phyloP scores from a whole-genome alignment of 352 stramenopile species.

The Globisporangium orthogonon region DNA sequence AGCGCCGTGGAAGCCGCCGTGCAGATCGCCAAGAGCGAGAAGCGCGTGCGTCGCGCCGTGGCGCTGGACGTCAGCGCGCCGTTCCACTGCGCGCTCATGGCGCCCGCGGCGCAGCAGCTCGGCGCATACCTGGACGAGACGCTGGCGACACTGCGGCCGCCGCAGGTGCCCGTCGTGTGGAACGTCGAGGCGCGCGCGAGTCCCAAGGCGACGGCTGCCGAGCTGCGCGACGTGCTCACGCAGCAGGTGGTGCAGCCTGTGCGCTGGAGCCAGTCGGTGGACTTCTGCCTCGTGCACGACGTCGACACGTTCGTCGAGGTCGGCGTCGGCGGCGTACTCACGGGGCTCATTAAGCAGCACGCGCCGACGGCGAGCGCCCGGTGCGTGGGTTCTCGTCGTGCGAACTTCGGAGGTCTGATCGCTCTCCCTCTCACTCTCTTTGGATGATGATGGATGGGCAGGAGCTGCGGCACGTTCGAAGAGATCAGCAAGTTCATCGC shows the following conservation, averaged over 20 bases:
- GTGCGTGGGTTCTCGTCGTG: conserved; percentile 13
- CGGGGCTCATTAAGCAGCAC: conserved; percentile 75
- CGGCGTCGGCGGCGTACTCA: conserved; percentile 61
- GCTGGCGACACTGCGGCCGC: conserved; percentile 16
- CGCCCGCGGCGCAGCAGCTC: conserved; percentile 46
- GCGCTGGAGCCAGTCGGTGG: conserved; percentile 76
- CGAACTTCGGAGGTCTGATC: neutral
- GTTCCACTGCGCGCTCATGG: conserved; percentile 83
- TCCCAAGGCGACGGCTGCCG: conserved; percentile 24
- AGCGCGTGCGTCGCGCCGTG: conserved; percentile 65
- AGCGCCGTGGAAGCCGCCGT: conserved; percentile 46
- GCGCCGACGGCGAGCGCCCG: conserved; percentile 17
- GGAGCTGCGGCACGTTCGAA: conserved; percentile 50
- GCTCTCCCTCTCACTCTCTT: neutral
- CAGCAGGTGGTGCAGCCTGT: conserved; percentile 64
- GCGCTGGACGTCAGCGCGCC: conserved; percentile 75
- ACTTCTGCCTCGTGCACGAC: conserved; percentile 47
- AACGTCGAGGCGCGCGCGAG: conserved; percentile 57
- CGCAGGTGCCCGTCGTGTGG: conserved; percentile 69
- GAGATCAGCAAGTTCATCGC: conserved; percentile 45
- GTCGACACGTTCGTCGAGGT: conserved; percentile 61
- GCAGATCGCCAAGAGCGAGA: conserved; percentile 50
- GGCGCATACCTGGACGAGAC: conserved; percentile 24
- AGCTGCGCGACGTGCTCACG: conserved; percentile 41
- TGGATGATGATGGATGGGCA: conserved; percentile 10